phyloP scores from a whole-genome alignment of 2,329 filamentous ascomycete species.

The Exophiala bonariae region DNA sequence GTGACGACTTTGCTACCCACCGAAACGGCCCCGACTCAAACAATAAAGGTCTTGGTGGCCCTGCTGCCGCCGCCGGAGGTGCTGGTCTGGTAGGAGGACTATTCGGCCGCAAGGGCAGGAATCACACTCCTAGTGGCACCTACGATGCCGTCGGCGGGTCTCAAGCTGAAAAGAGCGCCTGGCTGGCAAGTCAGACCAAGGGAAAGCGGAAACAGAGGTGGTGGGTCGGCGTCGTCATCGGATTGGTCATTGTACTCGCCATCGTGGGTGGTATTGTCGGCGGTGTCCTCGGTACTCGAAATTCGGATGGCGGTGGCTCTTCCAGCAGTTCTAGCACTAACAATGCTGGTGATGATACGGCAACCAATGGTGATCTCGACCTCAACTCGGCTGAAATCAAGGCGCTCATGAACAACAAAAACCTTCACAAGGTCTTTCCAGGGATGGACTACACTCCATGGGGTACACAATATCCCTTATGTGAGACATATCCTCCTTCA shows the following conservation, averaged over 20 bases:
- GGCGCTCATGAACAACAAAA: slow-evolving; percentile 72
- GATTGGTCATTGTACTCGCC: slow-evolving; percentile 65
- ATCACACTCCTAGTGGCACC: slow-evolving; percentile 42
- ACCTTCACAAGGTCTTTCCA: slow-evolving; percentile 90
- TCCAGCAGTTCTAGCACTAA: slow-evolving; percentile 26
- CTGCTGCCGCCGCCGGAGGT: slow-evolving; percentile 48
- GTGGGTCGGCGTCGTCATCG: slow-evolving; percentile 65
- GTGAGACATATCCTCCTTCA: slow-evolving; percentile 71
- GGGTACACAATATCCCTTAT: slow-evolving; percentile 86
- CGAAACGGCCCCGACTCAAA: slow-evolving; percentile 57
- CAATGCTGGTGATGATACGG: slow-evolving; percentile 60
- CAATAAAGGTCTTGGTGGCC: slow-evolving; percentile 41
- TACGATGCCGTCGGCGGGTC: slow-evolving; percentile 57
- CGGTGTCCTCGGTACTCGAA: slow-evolving; percentile 62
- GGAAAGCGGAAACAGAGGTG: slow-evolving; percentile 69
- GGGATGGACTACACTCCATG: slow-evolving; percentile 94
- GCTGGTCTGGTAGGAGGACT: slow-evolving; percentile 44
- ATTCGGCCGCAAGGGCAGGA: slow-evolving; percentile 39
- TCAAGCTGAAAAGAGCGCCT: slow-evolving; percentile 63
- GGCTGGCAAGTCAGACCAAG: slow-evolving; percentile 59
- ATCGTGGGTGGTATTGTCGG: slow-evolving; percentile 75
- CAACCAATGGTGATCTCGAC: slow-evolving; percentile 68
- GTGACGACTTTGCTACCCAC: slow-evolving; percentile 74
- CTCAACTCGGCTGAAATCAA: slow-evolving; percentile 79
- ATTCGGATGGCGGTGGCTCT: slow-evolving; percentile 37